Evolutionary conservation across 2,329 filamentous ascomycete species (phyloP), one percentile per base, ranked within the genome.

Genomic region (Aspergillus felis): DNA sequence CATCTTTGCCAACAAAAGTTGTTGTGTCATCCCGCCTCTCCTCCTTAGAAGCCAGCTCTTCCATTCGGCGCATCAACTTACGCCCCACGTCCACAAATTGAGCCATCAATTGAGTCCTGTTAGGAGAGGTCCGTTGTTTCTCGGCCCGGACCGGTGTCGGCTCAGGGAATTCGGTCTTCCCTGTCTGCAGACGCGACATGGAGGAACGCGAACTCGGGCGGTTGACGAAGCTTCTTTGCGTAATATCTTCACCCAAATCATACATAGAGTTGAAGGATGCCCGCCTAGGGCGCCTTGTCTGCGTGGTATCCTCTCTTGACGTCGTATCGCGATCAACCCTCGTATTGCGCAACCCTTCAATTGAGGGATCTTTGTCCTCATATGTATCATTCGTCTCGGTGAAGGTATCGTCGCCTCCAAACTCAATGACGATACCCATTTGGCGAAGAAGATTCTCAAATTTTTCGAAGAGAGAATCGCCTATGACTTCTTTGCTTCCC

Each of bases 371-470:
- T 55, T 50, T 62, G 46, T 64, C 57, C 17, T 55, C 69, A 52
- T 72, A 54, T 56, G 67, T 60, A 58, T 74, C 65, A 63, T 74
- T 65, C 60, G 64, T 53, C 50, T 57, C 57, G 22, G 51, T 47
- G 22, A 76, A 74, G 5, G 66, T 68, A 44, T 76, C 75, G 3
- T 78, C 76, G 4, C 76, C 73, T 41, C 78, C 76, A 56, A 87
- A 83, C 60, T 90, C 86, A 54, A 94, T 79, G 46, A 86, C 81
- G 61, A 93, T 91, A 24, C 87, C 87, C 81, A 91, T 86, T 51
- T 84, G 81, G 17, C 76, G 78, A 62, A 95, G 79, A 58, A 91
- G 80, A 57, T 82, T 78, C 71, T 86, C 83, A 66, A 94, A 92
- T 64, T 88, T 89, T 57, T 88, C 84, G 61, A 85, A 81, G 28